Percentiles rank a stretch among this genome's conserved stretches.
phyloP scores from a whole-genome alignment of 2,329 filamentous ascomycete species.

The Neurospora crassa region DNA sequence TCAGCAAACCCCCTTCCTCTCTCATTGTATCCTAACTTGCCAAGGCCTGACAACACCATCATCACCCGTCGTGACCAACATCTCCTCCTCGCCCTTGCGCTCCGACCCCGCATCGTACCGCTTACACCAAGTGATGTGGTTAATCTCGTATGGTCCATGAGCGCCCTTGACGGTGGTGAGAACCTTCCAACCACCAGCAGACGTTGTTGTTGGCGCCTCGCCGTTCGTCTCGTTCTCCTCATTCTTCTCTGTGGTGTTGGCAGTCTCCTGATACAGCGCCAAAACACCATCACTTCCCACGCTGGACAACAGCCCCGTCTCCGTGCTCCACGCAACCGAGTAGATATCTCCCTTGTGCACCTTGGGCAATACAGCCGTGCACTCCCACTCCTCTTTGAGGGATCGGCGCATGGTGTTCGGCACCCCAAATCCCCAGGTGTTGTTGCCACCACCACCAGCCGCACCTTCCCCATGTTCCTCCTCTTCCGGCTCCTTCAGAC shows the following conservation, averaged over 20 bases:
- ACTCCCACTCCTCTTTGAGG: constrained; percentile 74
- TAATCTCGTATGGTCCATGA: constrained; percentile 90
- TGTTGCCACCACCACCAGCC: constrained; percentile 10
- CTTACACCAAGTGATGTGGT: constrained; percentile 81
- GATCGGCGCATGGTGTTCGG: constrained; percentile 83
- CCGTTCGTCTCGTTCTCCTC: constrained; percentile 16
- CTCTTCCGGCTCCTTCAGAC: constrained; percentile 45
- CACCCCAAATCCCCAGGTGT: constrained; percentile 33
- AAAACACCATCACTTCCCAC: constrained; percentile 80
- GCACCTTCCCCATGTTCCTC: constrained; percentile 24
- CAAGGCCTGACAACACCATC: constrained; percentile 83
- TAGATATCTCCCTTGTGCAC: constrained; percentile 77
- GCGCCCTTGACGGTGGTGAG: constrained; percentile 60
- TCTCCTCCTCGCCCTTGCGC: constrained; percentile 58
- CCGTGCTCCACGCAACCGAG: constrained; percentile 71
- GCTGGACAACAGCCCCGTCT: constrained; percentile 71
- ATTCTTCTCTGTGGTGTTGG: constrained; percentile 2
- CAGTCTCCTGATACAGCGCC: constrained; percentile 63
- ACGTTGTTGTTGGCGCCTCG: constrained; percentile 6
- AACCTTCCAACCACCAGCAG: constrained; percentile 54
- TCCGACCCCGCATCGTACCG: constrained; percentile 57
- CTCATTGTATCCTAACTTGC: constrained; percentile 32
- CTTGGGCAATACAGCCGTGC: constrained; percentile 64
- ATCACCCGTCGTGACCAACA: constrained; percentile 84
- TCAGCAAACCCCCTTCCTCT: background rate